Evolutionary conservation across 2,329 filamentous ascomycete genomes (phyloP), one percentile per base, ranked within the genome.

Genomic region (Pyrenochaeta sp.): DNA sequence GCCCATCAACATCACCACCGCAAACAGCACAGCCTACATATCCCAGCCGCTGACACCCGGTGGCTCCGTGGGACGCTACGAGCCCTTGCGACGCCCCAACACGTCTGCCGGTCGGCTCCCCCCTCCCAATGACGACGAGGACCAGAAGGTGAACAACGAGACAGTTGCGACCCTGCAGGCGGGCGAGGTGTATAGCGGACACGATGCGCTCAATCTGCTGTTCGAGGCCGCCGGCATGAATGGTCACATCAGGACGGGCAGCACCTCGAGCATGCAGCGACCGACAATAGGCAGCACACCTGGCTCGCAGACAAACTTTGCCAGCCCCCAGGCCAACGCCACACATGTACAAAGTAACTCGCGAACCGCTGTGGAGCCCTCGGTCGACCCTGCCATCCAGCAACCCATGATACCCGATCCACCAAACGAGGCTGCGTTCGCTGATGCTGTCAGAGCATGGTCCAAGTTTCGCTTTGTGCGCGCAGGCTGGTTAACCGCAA

Each of bases 401-500:
- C 65, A 67, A 30, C 60, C 61, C 45, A 43, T 56, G 18, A 31
- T 71, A 12, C 71, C 71, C 17, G 66, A 71, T 15, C 70, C 72
- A 14, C 65, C 70, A 0, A 73, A 74, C 43, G 72, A 76, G 12
- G 65, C 67, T 11, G 71, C 73, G 17, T 77, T 77, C 63, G 78
- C 84, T 36, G 86, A 90, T 52, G 93, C 93, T 0, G 78, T 97
- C 54, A 88, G 87, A 67, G 90, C 92, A n/a, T 99, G 95, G 95
- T 87, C 89, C 1, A 84, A 92, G 59, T 93, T 97, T 73, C 88
- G 93, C 37, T 98, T 98, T 72, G 94, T 98, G n/a, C 88, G 92
- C 48, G 92, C 92, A 7, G 95, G 95, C 9, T 98, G 94, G 94
- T 95, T 99, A 74, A 96, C 92, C 0, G 90, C 94, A 0, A 87